Evolutionary conservation across 2,329 filamentous ascomycete genomes (phyloP).

Genomic region (Aspergillus novoparasiticus): DNA sequence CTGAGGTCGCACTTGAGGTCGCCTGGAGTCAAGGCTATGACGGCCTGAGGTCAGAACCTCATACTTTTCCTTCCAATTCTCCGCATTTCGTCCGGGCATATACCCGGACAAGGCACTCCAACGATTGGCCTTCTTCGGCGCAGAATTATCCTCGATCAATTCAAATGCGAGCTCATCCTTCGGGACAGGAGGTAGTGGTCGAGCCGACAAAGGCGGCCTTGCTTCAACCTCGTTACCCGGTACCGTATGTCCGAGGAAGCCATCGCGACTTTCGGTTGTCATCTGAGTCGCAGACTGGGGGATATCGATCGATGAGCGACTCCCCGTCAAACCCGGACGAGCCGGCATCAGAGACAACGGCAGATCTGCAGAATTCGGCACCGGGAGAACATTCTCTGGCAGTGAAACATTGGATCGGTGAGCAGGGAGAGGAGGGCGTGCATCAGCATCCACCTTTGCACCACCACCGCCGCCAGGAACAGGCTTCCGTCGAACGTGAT

Average conservation of each 20-base stretch:
- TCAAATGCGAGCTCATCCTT: constrained; percentile 24
- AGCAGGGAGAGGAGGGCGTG: constrained; percentile 20
- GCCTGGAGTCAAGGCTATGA: constrained; percentile 33
- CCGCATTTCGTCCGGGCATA: constrained; percentile 21
- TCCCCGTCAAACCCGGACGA: constrained; percentile 13
- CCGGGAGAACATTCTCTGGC: constrained; percentile 11
- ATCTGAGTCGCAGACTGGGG: constrained; percentile 3
- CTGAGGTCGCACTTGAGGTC: constrained; percentile 28
- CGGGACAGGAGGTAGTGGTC: constrained; percentile 34
- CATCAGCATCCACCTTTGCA: constrained; percentile 15
- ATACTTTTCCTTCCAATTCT: constrained; percentile 28
- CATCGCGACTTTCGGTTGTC: constrained; percentile 2
- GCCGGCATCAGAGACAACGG: constrained; percentile 18
- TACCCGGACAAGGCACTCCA: constrained; percentile 35
- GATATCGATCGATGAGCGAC: constrained; percentile 1
- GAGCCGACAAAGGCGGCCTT: constrained; percentile 15
- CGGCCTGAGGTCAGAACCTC: constrained; percentile 27
- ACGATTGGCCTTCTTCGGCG: constrained; percentile 25
- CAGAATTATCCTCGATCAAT: constrained; percentile 9
- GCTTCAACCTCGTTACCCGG: neutral
- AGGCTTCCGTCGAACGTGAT: constrained; percentile 44
- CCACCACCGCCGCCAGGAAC: constrained; percentile 26
- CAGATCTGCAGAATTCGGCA: constrained; percentile 7
- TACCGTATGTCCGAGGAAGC: constrained; percentile 6
- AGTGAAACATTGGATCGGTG: constrained; percentile 24